phyloP scores from a whole-genome alignment of 2,329 filamentous ascomycete genomes.

The Tolypocladium tundrense region DNA sequence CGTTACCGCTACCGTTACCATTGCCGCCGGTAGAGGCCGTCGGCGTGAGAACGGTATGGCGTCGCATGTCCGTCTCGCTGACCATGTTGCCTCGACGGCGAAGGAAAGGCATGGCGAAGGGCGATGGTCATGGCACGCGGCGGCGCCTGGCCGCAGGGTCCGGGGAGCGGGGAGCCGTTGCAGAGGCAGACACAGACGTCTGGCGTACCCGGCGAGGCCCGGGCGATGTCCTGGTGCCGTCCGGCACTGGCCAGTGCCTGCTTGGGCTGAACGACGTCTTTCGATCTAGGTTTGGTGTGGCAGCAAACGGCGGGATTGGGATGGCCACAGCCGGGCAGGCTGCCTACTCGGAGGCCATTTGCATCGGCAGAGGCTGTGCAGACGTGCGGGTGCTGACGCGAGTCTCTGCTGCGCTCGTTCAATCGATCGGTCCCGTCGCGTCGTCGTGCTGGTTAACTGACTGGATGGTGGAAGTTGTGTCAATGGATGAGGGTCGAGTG shows the following conservation, averaged over 20 bases:
- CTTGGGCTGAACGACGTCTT: background rate
- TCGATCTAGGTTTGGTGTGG: background rate
- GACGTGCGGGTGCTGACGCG: background rate
- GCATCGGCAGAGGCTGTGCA: background rate
- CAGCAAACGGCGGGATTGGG: conserved; percentile 5
- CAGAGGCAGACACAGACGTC: background rate
- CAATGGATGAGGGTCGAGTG: background rate
- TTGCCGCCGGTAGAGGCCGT: conserved; percentile 11
- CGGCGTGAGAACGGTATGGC: conserved; percentile 31
- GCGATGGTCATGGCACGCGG: conserved; percentile 26
- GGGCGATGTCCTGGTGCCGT: background rate
- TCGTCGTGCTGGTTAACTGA: background rate
- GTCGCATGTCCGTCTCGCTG: conserved; percentile 49
- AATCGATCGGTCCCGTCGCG: background rate
- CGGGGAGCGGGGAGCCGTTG: background rate
- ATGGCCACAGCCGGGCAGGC: background rate
- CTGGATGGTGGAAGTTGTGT: background rate
- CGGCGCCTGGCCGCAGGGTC: conserved; percentile 11
- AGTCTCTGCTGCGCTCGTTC: background rate
- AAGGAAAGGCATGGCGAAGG: conserved; percentile 46
- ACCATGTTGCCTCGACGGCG: conserved; percentile 50
- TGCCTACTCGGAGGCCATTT: background rate
- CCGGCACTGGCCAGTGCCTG: background rate
- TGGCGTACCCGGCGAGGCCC: background rate
- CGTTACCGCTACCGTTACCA: background rate